A percentile compares a stretch with the other conserved stretches of the same genome.
phyloP scores from a whole-genome alignment of 208 protist species.

The Crithidia mellificae region DNA sequence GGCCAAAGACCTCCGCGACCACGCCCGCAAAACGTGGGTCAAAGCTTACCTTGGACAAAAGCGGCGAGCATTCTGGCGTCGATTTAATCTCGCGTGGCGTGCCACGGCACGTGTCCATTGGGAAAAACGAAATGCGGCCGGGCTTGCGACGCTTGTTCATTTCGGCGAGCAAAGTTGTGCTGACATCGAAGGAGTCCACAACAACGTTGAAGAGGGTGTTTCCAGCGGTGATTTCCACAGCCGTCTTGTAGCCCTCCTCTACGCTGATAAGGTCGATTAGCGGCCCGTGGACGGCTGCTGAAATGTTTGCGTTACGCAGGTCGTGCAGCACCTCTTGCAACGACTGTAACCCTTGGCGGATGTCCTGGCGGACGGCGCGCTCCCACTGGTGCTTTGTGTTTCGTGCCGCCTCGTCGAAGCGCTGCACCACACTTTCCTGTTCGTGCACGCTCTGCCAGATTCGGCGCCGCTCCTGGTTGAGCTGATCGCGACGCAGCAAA shows the following conservation, averaged over 20 bases:
- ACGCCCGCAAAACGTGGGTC: slow-evolving; percentile 79
- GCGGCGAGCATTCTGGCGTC: slow-evolving; percentile 62
- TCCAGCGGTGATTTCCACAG: slow-evolving; percentile 95
- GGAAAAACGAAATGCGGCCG: slow-evolving; percentile 97
- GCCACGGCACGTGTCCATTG: slow-evolving; percentile 93
- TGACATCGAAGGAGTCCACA: slow-evolving; percentile 95
- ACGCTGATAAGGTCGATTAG: slow-evolving; percentile 96
- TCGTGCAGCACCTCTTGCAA: slow-evolving; percentile 80
- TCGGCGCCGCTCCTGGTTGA: slow-evolving; percentile 74
- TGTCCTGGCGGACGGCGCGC: slow-evolving; percentile 70
- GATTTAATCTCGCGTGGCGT: slow-evolving; percentile 42
- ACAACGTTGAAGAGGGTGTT: slow-evolving; percentile 98
- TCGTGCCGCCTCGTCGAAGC: slow-evolving; percentile 47
- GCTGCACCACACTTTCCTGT: slow-evolving; percentile 66
- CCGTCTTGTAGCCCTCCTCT: slow-evolving; percentile 84
- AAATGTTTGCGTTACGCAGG: slow-evolving; percentile 44
- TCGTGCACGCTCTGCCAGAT: slow-evolving; percentile 82
- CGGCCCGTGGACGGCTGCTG: slow-evolving; percentile 91
- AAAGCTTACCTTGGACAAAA: slow-evolving; percentile 82
- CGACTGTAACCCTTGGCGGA: slow-evolving; percentile 84
- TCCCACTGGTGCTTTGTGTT: slow-evolving; percentile 64
- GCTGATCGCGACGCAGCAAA: slow-evolving; percentile 49
- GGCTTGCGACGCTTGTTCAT: slow-evolving; percentile 89
- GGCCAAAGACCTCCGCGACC: slow-evolving; percentile 94
- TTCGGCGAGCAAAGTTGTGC: slow-evolving; percentile 86